Conservation (phyloP, 768 basidiomycete species). For the Russula compacta region DNA sequence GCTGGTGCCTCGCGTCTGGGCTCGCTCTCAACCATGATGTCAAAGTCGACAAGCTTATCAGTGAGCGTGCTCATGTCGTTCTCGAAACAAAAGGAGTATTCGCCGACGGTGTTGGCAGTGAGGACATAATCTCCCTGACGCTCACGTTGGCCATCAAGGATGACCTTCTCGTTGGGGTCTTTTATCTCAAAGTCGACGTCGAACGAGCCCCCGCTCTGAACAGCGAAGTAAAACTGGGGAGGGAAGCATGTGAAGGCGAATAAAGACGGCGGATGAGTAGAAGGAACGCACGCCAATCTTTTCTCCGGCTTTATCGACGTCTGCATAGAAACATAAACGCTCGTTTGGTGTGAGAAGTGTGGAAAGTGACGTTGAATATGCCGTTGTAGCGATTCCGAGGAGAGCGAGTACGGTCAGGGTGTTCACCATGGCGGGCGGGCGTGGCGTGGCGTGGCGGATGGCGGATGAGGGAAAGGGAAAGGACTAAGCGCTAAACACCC, state of each 20-base stretch:
- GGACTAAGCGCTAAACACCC: neutral
- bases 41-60: conserved; percentile 90
- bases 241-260: conserved; percentile 1
- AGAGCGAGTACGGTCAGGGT: conserved; percentile 11
- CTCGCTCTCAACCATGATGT: conserved; percentile 98
- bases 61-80: conserved; percentile 95
- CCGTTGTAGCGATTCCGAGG: conserved; percentile 20
- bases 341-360: conserved; percentile 73
- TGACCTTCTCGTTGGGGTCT: conserved; percentile 79
- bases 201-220: conserved; percentile 95
- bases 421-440: conserved; percentile 7
- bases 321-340: conserved; percentile 87
- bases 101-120: conserved; percentile 84
- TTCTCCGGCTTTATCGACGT: conserved; percentile 91
- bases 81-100: conserved; percentile 95
- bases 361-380: conserved; percentile 59
- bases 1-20: conserved; percentile 84
- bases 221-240: conserved; percentile 93
- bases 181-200: conserved; percentile 92
- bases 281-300: conserved; percentile 67
- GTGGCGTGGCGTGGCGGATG: too few species aligned
- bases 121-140: conserved; percentile 96
- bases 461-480: conserved; percentile 1
- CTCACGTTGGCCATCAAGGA: conserved; percentile 83
- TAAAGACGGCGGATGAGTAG: neutral